phyloP scores from a whole-genome alignment of 192 early-diverging fungal genomes.

The Lunasporangiospora selenospora region DNA sequence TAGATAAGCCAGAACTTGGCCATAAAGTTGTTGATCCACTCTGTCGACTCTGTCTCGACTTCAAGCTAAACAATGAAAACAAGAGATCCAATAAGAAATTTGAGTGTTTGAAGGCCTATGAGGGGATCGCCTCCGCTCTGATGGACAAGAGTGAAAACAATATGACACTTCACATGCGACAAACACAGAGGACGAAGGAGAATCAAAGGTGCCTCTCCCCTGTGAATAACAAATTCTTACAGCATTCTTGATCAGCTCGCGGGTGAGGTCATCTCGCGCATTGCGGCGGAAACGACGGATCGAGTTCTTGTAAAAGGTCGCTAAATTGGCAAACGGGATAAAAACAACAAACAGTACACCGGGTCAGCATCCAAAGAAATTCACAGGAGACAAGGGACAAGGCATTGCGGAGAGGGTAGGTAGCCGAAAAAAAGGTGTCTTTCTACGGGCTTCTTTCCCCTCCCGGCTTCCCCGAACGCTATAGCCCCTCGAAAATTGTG shows the following conservation, averaged over 20 bases:
- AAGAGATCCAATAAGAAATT: too few species aligned
- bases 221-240: constrained; percentile 26
- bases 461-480: background rate
- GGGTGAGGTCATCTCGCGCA: constrained; percentile 71
- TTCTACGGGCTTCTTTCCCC: background rate
- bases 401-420: too few species aligned
- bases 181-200: too few species aligned
- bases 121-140: too few species aligned
- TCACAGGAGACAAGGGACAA: too few species aligned
- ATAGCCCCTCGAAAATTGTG: too few species aligned
- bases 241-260: constrained; percentile 61
- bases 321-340: constrained; percentile 36
- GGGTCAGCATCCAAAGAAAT: background rate
- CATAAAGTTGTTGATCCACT: constrained; percentile 93
- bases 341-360: background rate
- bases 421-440: too few species aligned
- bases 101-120: too few species aligned
- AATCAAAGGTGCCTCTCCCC: too few species aligned
- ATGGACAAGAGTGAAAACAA: too few species aligned
- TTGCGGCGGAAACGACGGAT: constrained; percentile 71
- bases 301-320: constrained; percentile 78
- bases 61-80: constrained; percentile 42
- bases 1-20: constrained; percentile 89
- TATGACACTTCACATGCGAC: too few species aligned
- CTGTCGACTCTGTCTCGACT: constrained; percentile 68